Percentiles rank a stretch among this genome's conserved stretches.
Evolutionary conservation across 371 early-diverging fungal species (phyloP).

Genomic region (Mucor mucedo): DNA sequence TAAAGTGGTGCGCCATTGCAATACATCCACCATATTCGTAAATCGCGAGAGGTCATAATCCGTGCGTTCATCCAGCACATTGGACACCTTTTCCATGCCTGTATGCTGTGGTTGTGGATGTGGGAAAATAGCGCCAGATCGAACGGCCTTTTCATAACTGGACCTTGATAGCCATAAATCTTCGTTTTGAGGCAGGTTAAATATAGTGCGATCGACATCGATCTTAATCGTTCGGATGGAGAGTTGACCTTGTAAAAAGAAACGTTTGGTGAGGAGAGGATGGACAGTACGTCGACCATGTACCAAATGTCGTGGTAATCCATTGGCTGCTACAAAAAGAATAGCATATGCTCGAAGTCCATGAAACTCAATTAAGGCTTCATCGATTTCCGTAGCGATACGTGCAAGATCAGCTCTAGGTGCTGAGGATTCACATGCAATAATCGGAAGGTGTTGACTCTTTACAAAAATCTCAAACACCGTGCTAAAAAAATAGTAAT

Average conservation of each 20-base stretch:
- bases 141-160: slow-evolving; percentile 31
- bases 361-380: slow-evolving; percentile 60
- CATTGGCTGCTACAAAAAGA: slow-evolving; percentile 55
- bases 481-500: slow-evolving; percentile 40
- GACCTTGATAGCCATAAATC: slow-evolving; percentile 38
- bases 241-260: slow-evolving; percentile 65
- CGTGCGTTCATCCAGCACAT: slow-evolving; percentile 65
- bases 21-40: slow-evolving; percentile 62
- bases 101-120: slow-evolving; percentile 69
- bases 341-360: slow-evolving; percentile 64
- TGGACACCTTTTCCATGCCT: slow-evolving; percentile 61
- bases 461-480: slow-evolving; percentile 66
- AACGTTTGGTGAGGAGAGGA: slow-evolving; percentile 60
- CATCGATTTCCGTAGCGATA: slow-evolving; percentile 60
- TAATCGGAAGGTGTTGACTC: slow-evolving; percentile 67
- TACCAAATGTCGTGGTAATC: slow-evolving; percentile 68
- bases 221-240: slow-evolving; percentile 46
- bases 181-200: slow-evolving; percentile 51
- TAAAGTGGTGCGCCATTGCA: slow-evolving; percentile 64
- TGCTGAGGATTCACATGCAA: slow-evolving; percentile 65
- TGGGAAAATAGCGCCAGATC: slow-evolving; percentile 30
- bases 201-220: slow-evolving; percentile 54
- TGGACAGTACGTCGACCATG: slow-evolving; percentile 69
- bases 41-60: slow-evolving; percentile 64
- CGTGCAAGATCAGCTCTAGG: slow-evolving; percentile 46